phyloP scores from a whole-genome alignment of 495 filamentous ascomycete species.

The Friedmanniomyces simplex region DNA sequence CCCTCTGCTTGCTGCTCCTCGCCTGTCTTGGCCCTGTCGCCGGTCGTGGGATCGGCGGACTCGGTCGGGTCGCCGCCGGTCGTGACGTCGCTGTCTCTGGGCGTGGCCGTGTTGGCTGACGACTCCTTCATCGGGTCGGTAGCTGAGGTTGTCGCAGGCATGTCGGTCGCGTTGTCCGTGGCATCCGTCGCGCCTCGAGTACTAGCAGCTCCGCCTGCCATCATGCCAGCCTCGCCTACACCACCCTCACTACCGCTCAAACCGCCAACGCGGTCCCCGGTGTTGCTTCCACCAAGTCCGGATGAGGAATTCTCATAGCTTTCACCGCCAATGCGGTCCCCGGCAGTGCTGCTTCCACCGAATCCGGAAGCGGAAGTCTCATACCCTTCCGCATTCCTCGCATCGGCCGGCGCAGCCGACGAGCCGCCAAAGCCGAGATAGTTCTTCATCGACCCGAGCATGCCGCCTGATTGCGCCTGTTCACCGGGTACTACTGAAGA shows the following conservation, averaged over 20 bases:
- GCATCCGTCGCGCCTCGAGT: not conserved
- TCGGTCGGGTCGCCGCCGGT: not conserved
- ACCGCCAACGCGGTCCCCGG: not conserved
- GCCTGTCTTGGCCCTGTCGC: not conserved
- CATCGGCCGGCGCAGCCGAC: too few relatives aligned
- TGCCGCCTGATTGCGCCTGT: not conserved
- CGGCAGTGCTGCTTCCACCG: not conserved
- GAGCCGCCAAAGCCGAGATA: not conserved
- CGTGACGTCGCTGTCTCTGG: constrained; percentile 1
- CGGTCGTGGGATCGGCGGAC: constrained; percentile 1
- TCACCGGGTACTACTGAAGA: not conserved
- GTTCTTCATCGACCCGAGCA: not conserved
- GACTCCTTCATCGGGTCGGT: not conserved
- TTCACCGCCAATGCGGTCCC: not conserved
- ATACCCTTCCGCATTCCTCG: not conserved
- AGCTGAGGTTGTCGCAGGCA: not conserved
- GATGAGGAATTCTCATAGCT: not conserved
- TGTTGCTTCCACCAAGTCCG: too few relatives aligned
- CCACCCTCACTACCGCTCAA: too few relatives aligned
- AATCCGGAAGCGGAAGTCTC: not conserved
- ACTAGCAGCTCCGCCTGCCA: too few relatives aligned
- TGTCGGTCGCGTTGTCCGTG: not conserved
- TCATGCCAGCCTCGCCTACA: too few relatives aligned
- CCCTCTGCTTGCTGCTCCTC: not conserved
- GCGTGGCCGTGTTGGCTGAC: not conserved